phyloP scores from a whole-genome alignment of 768 basidiomycete species.

The Auricularia cornea region DNA sequence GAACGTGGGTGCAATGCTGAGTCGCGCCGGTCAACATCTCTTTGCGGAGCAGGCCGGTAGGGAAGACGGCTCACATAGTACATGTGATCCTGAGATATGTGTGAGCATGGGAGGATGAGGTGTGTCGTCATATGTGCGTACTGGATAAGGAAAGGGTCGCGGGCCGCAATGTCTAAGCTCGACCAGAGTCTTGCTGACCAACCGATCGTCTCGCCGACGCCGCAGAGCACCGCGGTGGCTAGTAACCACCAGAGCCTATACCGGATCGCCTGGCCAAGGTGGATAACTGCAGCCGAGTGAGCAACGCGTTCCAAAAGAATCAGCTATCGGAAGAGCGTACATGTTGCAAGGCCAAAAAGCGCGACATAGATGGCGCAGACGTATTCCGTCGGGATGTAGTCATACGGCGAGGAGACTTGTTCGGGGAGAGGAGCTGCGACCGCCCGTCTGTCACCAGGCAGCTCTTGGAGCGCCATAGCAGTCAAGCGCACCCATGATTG shows the following conservation, averaged over 20 bases:
- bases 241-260: constrained; percentile 46
- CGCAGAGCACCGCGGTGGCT: constrained; percentile 40
- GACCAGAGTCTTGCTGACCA: constrained; percentile 55
- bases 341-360: not conserved
- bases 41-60: not conserved
- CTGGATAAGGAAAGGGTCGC: constrained; percentile 37
- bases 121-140: constrained; percentile 13
- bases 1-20: constrained; percentile 41
- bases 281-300: constrained; percentile 28
- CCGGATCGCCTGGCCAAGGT: constrained; percentile 35
- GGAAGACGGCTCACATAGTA: not conserved
- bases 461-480: no score
- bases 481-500: no score
- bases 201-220: constrained; percentile 42
- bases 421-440: no score
- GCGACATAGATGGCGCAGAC: not conserved
- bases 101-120: not conserved
- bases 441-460: no score
- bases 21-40: not conserved
- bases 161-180: constrained; percentile 15
- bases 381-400: not conserved
- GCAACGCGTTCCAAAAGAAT: not conserved
- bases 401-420: not conserved
- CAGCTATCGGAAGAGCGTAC: not conserved
- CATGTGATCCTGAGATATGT: not conserved